phyloP scores from a whole-genome alignment of 768 basidiomycete genomes.

The Hemileccinum impolitum region DNA sequence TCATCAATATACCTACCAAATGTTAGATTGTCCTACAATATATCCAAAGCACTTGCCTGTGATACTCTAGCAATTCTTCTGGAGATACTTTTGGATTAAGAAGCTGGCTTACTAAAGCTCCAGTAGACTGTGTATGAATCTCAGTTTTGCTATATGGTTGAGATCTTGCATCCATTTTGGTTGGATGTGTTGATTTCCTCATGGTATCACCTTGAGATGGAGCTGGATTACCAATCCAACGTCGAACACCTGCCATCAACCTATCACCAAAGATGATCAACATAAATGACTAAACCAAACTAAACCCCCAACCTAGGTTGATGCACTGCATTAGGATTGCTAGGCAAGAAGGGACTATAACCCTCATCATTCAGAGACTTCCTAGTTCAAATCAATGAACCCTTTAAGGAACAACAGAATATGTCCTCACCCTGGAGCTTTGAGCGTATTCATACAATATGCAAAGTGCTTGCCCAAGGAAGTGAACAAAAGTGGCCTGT shows the following conservation, averaged over 20 bases:
- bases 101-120: constrained; percentile 52
- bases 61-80: constrained; percentile 68
- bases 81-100: constrained; percentile 63
- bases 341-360: constrained; percentile 73
- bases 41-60: constrained; percentile 44
- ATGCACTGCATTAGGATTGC: constrained; percentile 38
- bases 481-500: constrained; percentile 80
- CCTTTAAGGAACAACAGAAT: background rate
- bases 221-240: constrained; percentile 67
- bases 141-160: constrained; percentile 28
- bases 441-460: constrained; percentile 88
- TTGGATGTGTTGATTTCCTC: constrained; percentile 37
- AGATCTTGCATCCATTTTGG: constrained; percentile 23
- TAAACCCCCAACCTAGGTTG: constrained; percentile 36
- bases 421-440: constrained; percentile 69
- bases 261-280: constrained; percentile 33
- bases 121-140: constrained; percentile 43
- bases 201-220: constrained; percentile 39
- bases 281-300: constrained; percentile 18
- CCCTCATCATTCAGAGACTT: constrained; percentile 67
- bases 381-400: constrained; percentile 32
- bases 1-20: constrained; percentile 66
- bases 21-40: background rate
- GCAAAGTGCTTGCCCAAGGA: constrained; percentile 86
- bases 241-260: constrained; percentile 73